phyloP scores from a whole-genome alignment of 2,329 filamentous ascomycete species.

The Aciculosporium take region DNA sequence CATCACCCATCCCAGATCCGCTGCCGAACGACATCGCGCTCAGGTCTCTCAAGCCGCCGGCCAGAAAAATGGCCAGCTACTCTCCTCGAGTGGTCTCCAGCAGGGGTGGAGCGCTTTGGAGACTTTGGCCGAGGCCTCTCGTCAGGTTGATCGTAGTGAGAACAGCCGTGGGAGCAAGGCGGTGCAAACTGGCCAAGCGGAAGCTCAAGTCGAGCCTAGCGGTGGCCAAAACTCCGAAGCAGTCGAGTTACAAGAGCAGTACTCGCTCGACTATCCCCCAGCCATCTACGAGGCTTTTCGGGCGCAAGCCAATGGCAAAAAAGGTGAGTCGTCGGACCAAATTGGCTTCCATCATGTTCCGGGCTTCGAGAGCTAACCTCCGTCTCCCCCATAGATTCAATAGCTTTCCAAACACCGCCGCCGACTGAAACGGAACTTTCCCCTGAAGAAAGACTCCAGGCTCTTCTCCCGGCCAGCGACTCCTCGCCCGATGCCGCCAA shows the following conservation, averaged over 20 bases:
- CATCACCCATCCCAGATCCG: slow-evolving; percentile 37
- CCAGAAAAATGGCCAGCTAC: slow-evolving; percentile 16
- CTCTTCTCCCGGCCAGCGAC: slow-evolving; percentile 24
- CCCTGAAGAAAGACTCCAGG: slow-evolving; percentile 36
- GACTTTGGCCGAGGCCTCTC: slow-evolving; percentile 75
- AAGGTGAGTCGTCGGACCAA: slow-evolving; percentile 14
- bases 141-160: slow-evolving; percentile 56
- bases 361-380: neutral
- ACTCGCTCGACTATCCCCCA: slow-evolving; percentile 42
- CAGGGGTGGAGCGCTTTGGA: slow-evolving; percentile 69
- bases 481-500: slow-evolving; percentile 31
- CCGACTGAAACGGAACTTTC: slow-evolving; percentile 22
- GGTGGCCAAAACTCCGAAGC: slow-evolving; percentile 18
- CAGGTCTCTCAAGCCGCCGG: slow-evolving; percentile 4
- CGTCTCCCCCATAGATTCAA: slow-evolving; percentile 4
- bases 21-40: slow-evolving; percentile 15
- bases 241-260: slow-evolving; percentile 45
- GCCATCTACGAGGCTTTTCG: slow-evolving; percentile 28
- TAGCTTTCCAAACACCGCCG: slow-evolving; percentile 12
- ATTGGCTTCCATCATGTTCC: neutral
- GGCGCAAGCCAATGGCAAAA: slow-evolving; percentile 11
- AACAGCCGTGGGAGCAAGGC: slow-evolving; percentile 38
- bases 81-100: slow-evolving; percentile 21
- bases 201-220: slow-evolving; percentile 13
- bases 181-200: slow-evolving; percentile 16